Percentiles rank a stretch among this genome's conserved stretches.
These are phyloP conservation scores for Penicillium corylophilum DNA, from an alignment of 2,329 filamentous ascomycete genomes.

Conservation along the genomic window DNA sequence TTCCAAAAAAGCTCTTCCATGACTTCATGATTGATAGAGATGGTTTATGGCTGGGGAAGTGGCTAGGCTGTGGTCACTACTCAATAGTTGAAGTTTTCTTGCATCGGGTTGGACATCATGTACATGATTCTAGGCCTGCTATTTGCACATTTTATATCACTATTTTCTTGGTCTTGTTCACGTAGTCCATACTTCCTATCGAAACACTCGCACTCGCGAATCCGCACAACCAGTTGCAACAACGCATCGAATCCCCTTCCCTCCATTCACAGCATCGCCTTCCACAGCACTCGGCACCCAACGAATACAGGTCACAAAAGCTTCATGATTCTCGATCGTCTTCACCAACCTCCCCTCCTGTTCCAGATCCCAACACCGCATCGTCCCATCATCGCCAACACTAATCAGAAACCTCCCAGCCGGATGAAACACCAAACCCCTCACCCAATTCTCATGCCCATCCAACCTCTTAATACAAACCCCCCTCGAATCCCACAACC, in stretches of 20 bases:
- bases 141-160: background rate
- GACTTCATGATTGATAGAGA: constrained; percentile 22
- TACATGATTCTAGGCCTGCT: background rate
- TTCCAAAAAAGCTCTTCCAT: constrained; percentile 23
- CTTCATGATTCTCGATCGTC: constrained; percentile 69
- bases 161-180: background rate
- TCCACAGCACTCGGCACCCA: constrained; percentile 62
- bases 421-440: constrained; percentile 80
- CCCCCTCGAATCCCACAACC: constrained; percentile 83
- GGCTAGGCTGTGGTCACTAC: constrained; percentile 6
- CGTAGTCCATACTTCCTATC: background rate
- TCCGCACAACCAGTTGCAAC: background rate
- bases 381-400: constrained; percentile 82
- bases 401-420: constrained; percentile 85
- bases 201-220: background rate
- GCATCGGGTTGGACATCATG: constrained; percentile 4
- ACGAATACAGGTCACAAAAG: constrained; percentile 80
- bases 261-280: background rate
- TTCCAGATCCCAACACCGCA: constrained; percentile 86
- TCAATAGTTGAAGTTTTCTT: constrained; percentile 8
- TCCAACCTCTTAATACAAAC: constrained; percentile 74
- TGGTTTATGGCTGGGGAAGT: constrained; percentile 9
- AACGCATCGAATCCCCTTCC: background rate
- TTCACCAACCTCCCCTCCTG: constrained; percentile 89
- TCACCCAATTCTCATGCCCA: constrained; percentile 93